A percentile compares a stretch with the other conserved stretches of the same genome.
These are phyloP conservation scores for Rhinocladiella mackenziei DNA, from an alignment of 2,329 filamentous ascomycete genomes.

Conservation along the genomic window DNA sequence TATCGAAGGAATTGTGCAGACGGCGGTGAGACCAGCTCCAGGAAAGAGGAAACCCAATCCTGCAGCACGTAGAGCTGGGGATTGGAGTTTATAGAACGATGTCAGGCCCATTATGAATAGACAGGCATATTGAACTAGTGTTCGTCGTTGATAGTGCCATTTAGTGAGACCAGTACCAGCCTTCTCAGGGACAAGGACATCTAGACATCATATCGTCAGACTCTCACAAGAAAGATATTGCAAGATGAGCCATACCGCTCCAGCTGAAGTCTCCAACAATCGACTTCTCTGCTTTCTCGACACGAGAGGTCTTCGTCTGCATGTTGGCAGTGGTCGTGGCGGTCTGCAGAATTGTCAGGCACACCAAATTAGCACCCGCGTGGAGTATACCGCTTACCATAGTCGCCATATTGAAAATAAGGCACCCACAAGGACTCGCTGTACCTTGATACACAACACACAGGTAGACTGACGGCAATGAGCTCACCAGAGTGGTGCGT, in stretches of 20 bases:
- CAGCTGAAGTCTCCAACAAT: conserved; percentile 17
- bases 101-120: conserved; percentile 13
- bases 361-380: no score
- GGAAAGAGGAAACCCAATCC: conserved; percentile 12
- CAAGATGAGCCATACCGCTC: conserved; percentile 16
- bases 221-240: no score
- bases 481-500: no score
- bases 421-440: no score
- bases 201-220: no score
- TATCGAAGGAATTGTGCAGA: conserved; percentile 16
- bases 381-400: conserved; percentile 4
- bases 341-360: conserved; percentile 4
- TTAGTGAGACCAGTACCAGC: conserved; percentile 19
- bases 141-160: conserved; percentile 21
- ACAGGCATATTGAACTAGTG: conserved; percentile 17
- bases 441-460: no score
- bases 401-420: conserved; percentile 24
- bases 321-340: conserved; percentile 2
- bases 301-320: conserved; percentile 2
- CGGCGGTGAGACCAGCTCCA: conserved; percentile 20
- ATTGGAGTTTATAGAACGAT: conserved; percentile 18
- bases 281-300: conserved; percentile 10
- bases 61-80: conserved; percentile 3
- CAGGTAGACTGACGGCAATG: no score
- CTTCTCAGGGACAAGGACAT: conserved; percentile 21